These are phyloP conservation scores for Bremia lactucae DNA, from an alignment of 352 stramenopile species.

Conservation along the genomic window DNA sequence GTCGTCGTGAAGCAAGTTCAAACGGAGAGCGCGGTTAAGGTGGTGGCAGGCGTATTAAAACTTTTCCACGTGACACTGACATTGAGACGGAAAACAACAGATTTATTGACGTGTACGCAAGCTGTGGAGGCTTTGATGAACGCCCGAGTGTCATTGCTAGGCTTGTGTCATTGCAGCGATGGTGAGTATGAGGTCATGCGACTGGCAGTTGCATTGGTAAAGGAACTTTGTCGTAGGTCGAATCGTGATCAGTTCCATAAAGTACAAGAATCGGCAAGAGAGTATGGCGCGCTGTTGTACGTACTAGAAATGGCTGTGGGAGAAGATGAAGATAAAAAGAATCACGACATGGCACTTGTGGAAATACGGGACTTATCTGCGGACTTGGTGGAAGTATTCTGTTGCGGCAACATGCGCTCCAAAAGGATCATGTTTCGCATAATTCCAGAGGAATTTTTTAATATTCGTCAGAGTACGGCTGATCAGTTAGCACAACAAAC, in stretches of 20 bases:
- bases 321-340: slow-evolving; percentile 11
- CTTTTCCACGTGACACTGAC: slow-evolving; percentile 63
- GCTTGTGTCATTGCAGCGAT: slow-evolving; percentile 43
- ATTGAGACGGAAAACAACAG: slow-evolving; percentile 33
- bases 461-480: slow-evolving; percentile 1
- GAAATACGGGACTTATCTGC: slow-evolving; percentile 39
- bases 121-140: slow-evolving; percentile 57
- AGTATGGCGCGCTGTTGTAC: slow-evolving; percentile 70
- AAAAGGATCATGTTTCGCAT: slow-evolving; percentile 74
- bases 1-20: slow-evolving; percentile 8
- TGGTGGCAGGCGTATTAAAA: slow-evolving; percentile 43
- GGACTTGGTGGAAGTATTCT: slow-evolving; percentile 76
- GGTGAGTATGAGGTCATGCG: slow-evolving; percentile 32
- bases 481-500: no score
- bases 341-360: no score
- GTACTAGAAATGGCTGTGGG: slow-evolving; percentile 39
- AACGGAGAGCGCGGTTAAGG: slow-evolving; percentile 9
- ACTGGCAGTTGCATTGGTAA: slow-evolving; percentile 54
- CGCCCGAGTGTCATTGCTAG: slow-evolving; percentile 49
- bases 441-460: slow-evolving; percentile 73
- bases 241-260: slow-evolving; percentile 69
- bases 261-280: slow-evolving; percentile 63
- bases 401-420: slow-evolving; percentile 61
- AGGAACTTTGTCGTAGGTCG: slow-evolving; percentile 63
- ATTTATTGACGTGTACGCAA: slow-evolving; percentile 45